Conservation (phyloP, 805 yeast species). For the Danielia reshetovae region DNA sequence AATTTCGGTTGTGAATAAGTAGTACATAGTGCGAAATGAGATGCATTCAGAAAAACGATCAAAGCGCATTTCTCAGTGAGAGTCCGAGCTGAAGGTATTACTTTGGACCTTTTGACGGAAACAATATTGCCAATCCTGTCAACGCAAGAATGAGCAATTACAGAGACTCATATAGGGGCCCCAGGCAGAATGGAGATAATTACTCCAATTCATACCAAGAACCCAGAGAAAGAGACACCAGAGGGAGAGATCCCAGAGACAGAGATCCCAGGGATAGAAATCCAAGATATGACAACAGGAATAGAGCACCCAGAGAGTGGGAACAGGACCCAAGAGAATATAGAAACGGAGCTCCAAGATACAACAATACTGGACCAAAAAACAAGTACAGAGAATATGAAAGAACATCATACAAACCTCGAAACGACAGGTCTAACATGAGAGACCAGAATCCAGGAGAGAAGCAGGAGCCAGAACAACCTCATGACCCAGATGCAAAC, state of each 20-base stretch:
- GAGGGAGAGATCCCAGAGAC: slow-evolving; percentile 9
- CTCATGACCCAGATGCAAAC: slow-evolving; percentile 11
- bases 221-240: slow-evolving; percentile 11
- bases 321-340: slow-evolving; percentile 4
- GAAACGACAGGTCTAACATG: background rate
- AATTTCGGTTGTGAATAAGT: too few species aligned
- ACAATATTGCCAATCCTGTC: too few species aligned
- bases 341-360: slow-evolving; percentile 2
- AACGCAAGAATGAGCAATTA: slow-evolving; percentile 1
- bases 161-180: background rate
- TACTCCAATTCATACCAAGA: too few species aligned
- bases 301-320: background rate
- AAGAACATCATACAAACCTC: background rate
- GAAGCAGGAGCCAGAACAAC: background rate
- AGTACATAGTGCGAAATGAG: too few species aligned
- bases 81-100: too few species aligned
- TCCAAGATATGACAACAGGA: slow-evolving; percentile 5
- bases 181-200: background rate
- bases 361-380: slow-evolving; percentile 3
- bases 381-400: background rate
- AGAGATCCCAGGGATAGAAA: slow-evolving; percentile 18
- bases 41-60: too few species aligned
- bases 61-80: too few species aligned
- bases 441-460: background rate
- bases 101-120: too few species aligned